These are phyloP conservation scores for Erythrophleum fordii DNA, from an alignment of 306 rosid genomes.

Conservation along the genomic window DNA sequence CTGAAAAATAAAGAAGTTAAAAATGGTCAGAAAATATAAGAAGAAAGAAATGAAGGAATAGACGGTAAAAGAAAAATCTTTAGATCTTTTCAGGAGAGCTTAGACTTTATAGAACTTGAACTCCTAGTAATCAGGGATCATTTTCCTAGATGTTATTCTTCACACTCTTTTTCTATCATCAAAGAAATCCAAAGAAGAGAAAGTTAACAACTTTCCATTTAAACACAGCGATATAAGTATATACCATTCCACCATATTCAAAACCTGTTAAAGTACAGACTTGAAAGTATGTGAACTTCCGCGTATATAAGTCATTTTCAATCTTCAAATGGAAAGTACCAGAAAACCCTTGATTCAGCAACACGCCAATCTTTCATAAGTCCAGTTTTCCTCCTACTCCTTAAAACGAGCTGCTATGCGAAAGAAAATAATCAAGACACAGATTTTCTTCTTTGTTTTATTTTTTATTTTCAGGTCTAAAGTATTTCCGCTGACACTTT, in stretches of 20 bases:
- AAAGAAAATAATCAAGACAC: conserved; percentile 9
- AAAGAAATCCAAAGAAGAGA: conserved; percentile 22
- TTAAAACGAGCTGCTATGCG: conserved; percentile 1
- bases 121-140: not conserved
- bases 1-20: not conserved
- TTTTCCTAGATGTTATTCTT: not conserved
- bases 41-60: not conserved
- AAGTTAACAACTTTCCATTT: conserved; percentile 3
- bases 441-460: not conserved
- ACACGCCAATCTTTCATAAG: conserved; percentile 39
- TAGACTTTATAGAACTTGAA: not conserved
- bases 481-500: not conserved
- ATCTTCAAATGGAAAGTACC: too few species aligned
- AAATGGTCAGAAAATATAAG: not conserved
- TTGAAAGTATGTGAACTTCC: too few species aligned
- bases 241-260: too few species aligned
- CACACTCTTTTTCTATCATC: conserved; percentile 3
- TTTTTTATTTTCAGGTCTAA: not conserved
- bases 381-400: conserved; percentile 30
- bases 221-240: not conserved
- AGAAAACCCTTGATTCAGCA: conserved; percentile 39
- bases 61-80: too few species aligned
- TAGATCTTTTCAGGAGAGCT: too few species aligned
- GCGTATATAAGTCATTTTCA: too few species aligned
- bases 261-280: not conserved